These are phyloP conservation scores for Nymphaea thermarum DNA, from an alignment of 164 flowering plant genomes.

Conservation along the genomic window DNA sequence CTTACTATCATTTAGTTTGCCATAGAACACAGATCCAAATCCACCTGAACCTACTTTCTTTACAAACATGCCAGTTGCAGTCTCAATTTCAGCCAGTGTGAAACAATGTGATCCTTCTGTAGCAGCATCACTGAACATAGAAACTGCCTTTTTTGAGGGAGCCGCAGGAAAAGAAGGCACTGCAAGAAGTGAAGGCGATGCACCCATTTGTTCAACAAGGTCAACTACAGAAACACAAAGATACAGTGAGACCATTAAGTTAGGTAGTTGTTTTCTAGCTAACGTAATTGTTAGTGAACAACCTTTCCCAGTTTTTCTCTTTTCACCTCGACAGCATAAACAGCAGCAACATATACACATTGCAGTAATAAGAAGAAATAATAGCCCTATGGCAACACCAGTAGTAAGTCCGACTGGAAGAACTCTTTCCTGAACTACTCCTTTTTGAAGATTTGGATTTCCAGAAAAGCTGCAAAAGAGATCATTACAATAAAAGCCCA, in stretches of 20 bases:
- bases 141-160: constrained; percentile 34
- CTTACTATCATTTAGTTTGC: constrained; percentile 68
- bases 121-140: constrained; percentile 39
- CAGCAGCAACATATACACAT: constrained; percentile 30
- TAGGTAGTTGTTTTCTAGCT: background rate
- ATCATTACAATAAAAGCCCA: background rate
- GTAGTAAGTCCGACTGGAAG: constrained; percentile 31
- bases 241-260: background rate
- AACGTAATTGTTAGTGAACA: background rate
- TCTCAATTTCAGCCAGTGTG: constrained; percentile 55
- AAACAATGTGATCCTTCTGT: constrained; percentile 81
- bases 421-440: constrained; percentile 18
- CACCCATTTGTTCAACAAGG: constrained; percentile 6
- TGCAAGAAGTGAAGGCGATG: background rate
- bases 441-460: constrained; percentile 50
- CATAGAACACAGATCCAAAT: constrained; percentile 90
- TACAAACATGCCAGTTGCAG: constrained; percentile 70
- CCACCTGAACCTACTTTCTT: constrained; percentile 93
- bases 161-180: background rate
- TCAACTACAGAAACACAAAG: constrained; percentile 21
- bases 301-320: constrained; percentile 32
- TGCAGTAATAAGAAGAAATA: constrained; percentile 43
- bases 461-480: constrained; percentile 58
- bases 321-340: constrained; percentile 33
- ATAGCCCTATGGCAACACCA: constrained; percentile 57